phyloP scores from a whole-genome alignment of 2,329 filamentous ascomycete genomes.

The Neopestalotiopsis sp. region DNA sequence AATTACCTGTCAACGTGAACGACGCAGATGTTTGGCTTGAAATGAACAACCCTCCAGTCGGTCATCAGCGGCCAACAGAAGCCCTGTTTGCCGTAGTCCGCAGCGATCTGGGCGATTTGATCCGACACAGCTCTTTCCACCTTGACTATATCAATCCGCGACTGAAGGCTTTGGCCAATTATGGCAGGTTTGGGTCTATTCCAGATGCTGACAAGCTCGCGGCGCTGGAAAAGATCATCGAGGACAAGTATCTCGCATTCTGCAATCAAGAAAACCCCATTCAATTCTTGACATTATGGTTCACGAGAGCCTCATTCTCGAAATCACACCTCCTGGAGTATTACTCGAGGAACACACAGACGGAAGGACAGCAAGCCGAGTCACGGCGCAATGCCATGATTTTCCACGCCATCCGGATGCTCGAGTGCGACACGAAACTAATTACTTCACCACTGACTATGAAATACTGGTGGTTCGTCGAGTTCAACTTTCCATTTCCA shows the following conservation, averaged over 20 bases:
- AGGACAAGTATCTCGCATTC: constrained; percentile 50
- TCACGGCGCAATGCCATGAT: constrained; percentile 36
- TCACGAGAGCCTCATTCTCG: constrained; percentile 47
- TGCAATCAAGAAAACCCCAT: constrained; percentile 45
- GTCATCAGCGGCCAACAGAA: constrained; percentile 43
- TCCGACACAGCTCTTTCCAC: constrained; percentile 40
- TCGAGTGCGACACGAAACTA: constrained; percentile 44
- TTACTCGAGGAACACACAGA: constrained; percentile 38
- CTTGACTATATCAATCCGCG: constrained; percentile 42
- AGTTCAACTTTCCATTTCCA: constrained; percentile 45
- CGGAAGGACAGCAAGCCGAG: constrained; percentile 32
- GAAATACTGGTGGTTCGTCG: constrained; percentile 43
- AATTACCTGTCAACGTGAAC: constrained; percentile 48
- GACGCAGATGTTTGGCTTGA: constrained; percentile 51
- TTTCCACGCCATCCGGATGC: constrained; percentile 37
- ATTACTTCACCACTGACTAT: constrained; percentile 35
- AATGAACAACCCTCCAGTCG: constrained; percentile 40
- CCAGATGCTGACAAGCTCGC: constrained; percentile 32
- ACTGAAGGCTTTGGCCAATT: constrained; percentile 33
- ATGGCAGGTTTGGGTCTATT: constrained; percentile 1
- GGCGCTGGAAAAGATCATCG: constrained; percentile 45
- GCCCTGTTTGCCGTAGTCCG: constrained; percentile 48
- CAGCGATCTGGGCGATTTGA: constrained; percentile 44
- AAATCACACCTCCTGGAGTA: constrained; percentile 56
- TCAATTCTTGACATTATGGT: constrained; percentile 48